A percentile compares a stretch with the other conserved stretches of the same genome.
Conservation (phyloP, 192 early-diverging fungal genomes). For the Radiomyces spectabilis region DNA sequence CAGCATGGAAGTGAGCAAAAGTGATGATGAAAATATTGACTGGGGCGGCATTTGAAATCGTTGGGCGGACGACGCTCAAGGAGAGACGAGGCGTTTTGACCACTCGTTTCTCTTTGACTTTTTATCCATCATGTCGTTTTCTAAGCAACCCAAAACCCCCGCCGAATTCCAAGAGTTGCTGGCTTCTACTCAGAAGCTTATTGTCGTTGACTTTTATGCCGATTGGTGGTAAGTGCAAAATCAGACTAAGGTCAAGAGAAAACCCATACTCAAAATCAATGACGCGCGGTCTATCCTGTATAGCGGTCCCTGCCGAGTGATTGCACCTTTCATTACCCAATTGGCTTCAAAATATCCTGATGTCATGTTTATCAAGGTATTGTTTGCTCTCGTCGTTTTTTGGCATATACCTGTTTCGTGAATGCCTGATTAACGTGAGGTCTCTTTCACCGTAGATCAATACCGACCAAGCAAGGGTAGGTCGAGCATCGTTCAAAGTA, state of each 20-base stretch:
- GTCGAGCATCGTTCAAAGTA: conserved; percentile 13
- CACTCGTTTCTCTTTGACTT: too few relatives aligned
- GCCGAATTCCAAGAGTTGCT: conserved; percentile 19
- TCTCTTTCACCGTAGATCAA: conserved; percentile 24
- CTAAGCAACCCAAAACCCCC: not conserved
- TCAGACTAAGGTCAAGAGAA: not conserved
- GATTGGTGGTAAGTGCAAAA: conserved; percentile 19
- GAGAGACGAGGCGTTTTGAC: too few relatives aligned
- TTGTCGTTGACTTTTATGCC: conserved; percentile 51
- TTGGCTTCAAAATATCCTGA: conserved; percentile 39
- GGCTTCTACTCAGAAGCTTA: conserved; percentile 18
- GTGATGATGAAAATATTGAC: too few relatives aligned
- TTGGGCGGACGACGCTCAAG: too few relatives aligned
- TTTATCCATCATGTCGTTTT: not conserved
- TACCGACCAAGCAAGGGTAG: too few relatives aligned
- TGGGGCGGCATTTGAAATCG: too few relatives aligned
- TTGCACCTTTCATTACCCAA: conserved; percentile 44
- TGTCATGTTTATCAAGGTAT: conserved; percentile 46
- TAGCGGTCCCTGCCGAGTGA: conserved; percentile 44
- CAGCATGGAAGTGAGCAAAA: too few relatives aligned
- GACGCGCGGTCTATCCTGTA: not conserved
- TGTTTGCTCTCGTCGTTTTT: not conserved
- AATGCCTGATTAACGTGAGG: not conserved
- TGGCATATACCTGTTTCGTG: not conserved
- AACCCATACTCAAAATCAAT: not conserved